Base-by-base conservation (phyloP, 352 stramenopile genomes). In the Globisporangium acanthophoron region DNA sequence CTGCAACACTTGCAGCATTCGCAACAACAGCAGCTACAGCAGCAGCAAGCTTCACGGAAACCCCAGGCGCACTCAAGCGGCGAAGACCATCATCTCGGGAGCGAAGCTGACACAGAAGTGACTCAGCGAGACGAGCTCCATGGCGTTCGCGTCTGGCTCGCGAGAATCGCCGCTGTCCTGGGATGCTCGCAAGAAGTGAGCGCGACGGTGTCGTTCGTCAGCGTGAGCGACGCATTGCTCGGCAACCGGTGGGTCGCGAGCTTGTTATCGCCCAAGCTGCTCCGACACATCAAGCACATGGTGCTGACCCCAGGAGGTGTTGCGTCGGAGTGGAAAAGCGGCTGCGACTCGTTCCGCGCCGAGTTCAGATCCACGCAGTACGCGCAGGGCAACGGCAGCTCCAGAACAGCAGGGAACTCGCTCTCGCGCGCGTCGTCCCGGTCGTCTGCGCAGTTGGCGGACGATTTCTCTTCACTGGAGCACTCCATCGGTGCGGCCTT, bases 301-400 rank as follows among this genome's bases (percentile, higher is more conserved):
- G 24, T 85, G 2, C 57, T 66, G 3, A 72, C 58, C 12, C 58
- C 73, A 2, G 79, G 79, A 9, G 69, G 60, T 0, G 48, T 86
- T 16, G 74, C 76, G n/a, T 53, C 37, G 5, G 63, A 80, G 43
- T 89, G 76, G 79, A 87, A 80, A 53, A 51, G 52, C 4, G 52
- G 59, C 48, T 65, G 67, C 21, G 78, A 85, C 9, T 83, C 72
- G 18, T 69, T 88, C 31, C 74, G 78, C n/a, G 56, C 69, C 13
- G 78, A 88, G 49, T 88, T 88, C 70, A 66, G 66, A 4, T 56
- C 48, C 2, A 66, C 64, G 4, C 65, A 46, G 11, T 70, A 75
- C 37, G 66, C 52, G 2, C 52, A 58, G 27, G 31, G 37, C 3
- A n/a, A 20, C 16, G 44, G 50, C 31, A 27, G 50, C 12, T 50